Base-by-base conservation (phyloP, 345 rosid species). In the Laguncularia racemosa region DNA sequence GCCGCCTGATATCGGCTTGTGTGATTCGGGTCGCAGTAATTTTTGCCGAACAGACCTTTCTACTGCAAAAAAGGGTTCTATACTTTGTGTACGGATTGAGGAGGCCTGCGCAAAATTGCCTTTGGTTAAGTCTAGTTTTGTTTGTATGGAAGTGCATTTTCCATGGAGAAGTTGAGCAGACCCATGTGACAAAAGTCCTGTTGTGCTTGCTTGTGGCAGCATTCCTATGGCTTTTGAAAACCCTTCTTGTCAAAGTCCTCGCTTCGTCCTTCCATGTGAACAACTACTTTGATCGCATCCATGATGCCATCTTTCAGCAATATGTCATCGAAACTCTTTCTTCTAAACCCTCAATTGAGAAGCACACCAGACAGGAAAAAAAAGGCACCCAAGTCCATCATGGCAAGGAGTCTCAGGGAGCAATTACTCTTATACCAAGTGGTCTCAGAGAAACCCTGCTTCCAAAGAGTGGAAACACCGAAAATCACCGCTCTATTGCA, bases 371-470 rank as follows among this genome's bases (percentile, higher is more conserved):
- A 48, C 59, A 62, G 21, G 55, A 58, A 12, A 50, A 48, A 40
- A 13, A 13, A 1, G 57, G 44, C 13, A 20, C 44, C 40, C 10
- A 33, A 33, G 9, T 33, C 40, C 40, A 33, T 33, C 3, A 6
- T 10, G 40, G 0, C 40, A 33, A 33, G 40, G 40, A 33, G 11
- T 33, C 44, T 33, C 40, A 3, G 40, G 11, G 7, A 4, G 1
- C 6, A 4, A 33, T 7, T 33, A 10, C 40, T 33, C 7, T 10
- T 33, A 33, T 10, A 33, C 2, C 40, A 33, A 33, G 40, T 4
- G 64, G 57, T 46, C 65, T 69, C 38, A 59, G 53, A 20, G 60
- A 47, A 65, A 2, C 67, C 23, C 69, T 65, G 44, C 69, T 69
- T 50, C 51, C 51, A 15, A 61, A n/a, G 47, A 45, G 7, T 18